Percentiles rank a stretch among this genome's conserved stretches.
Evolutionary conservation across 2,329 filamentous ascomycete species (phyloP).

Genomic region (Tolypocladium tundrense): DNA sequence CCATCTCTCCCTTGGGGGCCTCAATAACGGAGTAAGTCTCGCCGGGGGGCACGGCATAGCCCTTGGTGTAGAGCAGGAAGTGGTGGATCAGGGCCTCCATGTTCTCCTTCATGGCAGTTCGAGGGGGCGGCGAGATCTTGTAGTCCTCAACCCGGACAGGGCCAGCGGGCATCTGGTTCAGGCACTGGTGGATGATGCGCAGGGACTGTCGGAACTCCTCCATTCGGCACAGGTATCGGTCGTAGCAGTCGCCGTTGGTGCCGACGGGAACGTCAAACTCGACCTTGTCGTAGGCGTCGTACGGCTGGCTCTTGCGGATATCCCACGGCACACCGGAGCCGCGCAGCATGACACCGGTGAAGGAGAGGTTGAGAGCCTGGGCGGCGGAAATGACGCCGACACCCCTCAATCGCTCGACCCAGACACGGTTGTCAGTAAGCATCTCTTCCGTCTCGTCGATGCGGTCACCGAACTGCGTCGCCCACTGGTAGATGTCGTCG

Average conservation of each 20-base stretch:
- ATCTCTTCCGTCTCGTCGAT: constrained; percentile 99
- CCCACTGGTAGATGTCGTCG: constrained; percentile 99
- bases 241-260: constrained; percentile 96
- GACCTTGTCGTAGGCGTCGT: constrained; percentile 95
- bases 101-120: constrained; percentile 99
- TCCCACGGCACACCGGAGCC: constrained; percentile 95
- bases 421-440: constrained; percentile 98
- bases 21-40: constrained; percentile 98
- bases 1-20: constrained; percentile 99
- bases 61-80: constrained; percentile 98
- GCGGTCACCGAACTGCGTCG: constrained; percentile 95
- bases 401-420: constrained; percentile 86
- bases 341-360: constrained; percentile 95
- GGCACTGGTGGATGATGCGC: constrained; percentile 95
- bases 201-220: constrained; percentile 98
- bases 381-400: constrained; percentile 84
- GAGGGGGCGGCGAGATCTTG: constrained; percentile 94
- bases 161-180: constrained; percentile 97
- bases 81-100: constrained; percentile 99
- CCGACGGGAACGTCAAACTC: constrained; percentile 98
- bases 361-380: constrained; percentile 94
- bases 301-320: constrained; percentile 90
- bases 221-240: constrained; percentile 98
- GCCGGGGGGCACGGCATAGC: constrained; percentile 90
- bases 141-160: constrained; percentile 96